phyloP scores from a whole-genome alignment of 2,329 filamentous ascomycete genomes.

The Hymenoscyphus fraxineus region DNA sequence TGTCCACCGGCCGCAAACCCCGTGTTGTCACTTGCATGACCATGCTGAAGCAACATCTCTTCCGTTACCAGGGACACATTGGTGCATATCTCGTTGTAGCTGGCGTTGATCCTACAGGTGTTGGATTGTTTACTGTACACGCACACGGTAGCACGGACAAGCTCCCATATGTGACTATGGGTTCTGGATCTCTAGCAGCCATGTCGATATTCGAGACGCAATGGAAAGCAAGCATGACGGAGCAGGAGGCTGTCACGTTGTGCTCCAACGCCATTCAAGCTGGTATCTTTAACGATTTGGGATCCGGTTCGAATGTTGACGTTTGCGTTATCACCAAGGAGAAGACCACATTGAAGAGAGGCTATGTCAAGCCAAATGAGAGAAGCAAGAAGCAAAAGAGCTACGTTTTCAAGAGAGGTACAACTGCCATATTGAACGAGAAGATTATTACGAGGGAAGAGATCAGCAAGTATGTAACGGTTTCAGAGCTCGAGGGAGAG shows the following conservation, averaged over 20 bases:
- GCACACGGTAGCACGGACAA: slow-evolving; percentile 98
- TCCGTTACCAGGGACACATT: slow-evolving; percentile 96
- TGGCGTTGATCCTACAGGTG: slow-evolving; percentile 91
- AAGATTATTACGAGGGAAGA: slow-evolving; percentile 94
- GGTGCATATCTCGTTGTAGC: slow-evolving; percentile 97
- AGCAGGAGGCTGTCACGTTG: slow-evolving; percentile 78
- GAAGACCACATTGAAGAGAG: slow-evolving; percentile 89
- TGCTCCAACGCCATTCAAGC: slow-evolving; percentile 85
- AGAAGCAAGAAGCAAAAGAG: slow-evolving; percentile 87
- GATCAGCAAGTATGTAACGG: slow-evolving; percentile 87
- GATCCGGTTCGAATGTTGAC: slow-evolving; percentile 95
- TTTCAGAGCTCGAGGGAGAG: slow-evolving; percentile 66
- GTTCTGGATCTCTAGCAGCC: slow-evolving; percentile 88
- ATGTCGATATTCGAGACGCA: slow-evolving; percentile 98
- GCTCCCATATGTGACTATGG: slow-evolving; percentile 99
- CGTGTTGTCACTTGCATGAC: slow-evolving; percentile 99
- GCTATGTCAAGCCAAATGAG: slow-evolving; percentile 91
- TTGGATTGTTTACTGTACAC: slow-evolving; percentile 95
- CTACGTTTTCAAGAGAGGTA: slow-evolving; percentile 85
- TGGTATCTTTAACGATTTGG: slow-evolving; percentile 98
- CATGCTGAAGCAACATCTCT: slow-evolving; percentile 98
- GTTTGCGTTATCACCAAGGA: slow-evolving; percentile 92
- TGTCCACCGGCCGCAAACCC: slow-evolving; percentile 93
- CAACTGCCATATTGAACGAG: slow-evolving; percentile 94
- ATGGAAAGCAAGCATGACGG: slow-evolving; percentile 77